A percentile compares a stretch with the other conserved stretches of the same genome.
These are phyloP conservation scores for Parmales sp. DNA, from an alignment of 108 stramenopile species.

Conservation along the genomic window DNA sequence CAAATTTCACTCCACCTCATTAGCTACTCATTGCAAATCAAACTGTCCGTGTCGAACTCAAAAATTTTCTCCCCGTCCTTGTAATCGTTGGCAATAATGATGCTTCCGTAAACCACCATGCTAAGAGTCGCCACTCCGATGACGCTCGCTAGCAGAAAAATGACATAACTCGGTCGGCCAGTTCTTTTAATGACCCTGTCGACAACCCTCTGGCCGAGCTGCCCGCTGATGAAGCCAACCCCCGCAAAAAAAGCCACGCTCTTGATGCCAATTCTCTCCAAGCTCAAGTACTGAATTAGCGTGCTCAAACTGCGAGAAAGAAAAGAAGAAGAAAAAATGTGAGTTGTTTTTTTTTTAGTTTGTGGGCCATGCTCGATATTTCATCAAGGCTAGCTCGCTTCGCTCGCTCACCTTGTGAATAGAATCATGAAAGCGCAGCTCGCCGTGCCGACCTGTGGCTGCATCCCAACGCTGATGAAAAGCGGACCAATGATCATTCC, in stretches of 20 bases:
- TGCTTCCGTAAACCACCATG: too few species aligned
- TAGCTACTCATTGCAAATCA: too few species aligned
- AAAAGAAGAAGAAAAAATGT: too few species aligned
- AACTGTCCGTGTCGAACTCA: too few species aligned
- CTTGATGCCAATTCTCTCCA: background rate
- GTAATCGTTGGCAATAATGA: too few species aligned
- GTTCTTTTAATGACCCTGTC: background rate
- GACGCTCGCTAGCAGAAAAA: background rate
- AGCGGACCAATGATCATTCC: slow-evolving; percentile 14
- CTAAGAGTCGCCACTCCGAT: background rate
- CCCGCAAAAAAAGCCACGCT: background rate
- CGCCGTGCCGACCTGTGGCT: background rate
- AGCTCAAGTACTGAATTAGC: background rate
- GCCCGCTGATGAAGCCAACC: background rate
- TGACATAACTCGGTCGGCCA: background rate
- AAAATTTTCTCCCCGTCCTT: too few species aligned
- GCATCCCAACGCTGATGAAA: background rate
- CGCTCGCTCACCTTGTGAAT: too few species aligned
- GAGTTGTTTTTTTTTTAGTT: too few species aligned
- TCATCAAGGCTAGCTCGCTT: too few species aligned
- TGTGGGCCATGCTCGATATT: too few species aligned
- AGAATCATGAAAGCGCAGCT: background rate
- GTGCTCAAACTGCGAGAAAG: background rate
- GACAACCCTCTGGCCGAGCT: background rate
- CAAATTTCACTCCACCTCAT: too few species aligned